Evolutionary conservation across 202 grass and related monocot genomes (phyloP).

Genomic region (Zoysia matrella): DNA sequence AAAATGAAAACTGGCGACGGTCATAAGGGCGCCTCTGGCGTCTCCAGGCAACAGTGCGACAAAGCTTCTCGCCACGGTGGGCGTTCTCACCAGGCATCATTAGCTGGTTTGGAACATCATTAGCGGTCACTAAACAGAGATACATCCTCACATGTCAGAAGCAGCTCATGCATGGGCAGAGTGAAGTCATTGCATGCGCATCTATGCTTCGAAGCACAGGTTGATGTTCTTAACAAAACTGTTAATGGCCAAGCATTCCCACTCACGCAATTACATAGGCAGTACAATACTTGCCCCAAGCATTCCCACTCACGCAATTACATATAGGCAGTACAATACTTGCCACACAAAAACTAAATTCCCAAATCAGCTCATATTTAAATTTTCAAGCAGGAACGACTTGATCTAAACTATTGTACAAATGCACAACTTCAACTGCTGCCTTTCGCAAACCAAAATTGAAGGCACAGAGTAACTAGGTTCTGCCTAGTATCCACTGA

Average conservation of each 20-base stretch:
- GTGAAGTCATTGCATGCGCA: no score
- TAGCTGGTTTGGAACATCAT: no score
- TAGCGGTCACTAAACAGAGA: no score
- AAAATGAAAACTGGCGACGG: no score
- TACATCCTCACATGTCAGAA: no score
- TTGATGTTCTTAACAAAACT: background rate
- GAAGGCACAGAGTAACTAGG: background rate
- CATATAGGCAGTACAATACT: background rate
- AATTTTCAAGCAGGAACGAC: background rate
- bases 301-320: no score
- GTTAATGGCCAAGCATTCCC: background rate
- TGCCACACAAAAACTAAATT: background rate
- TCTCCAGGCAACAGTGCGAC: no score
- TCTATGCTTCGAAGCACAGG: background rate
- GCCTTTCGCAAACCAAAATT: conserved; percentile 6
- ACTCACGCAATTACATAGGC: background rate
- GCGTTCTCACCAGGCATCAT: no score
- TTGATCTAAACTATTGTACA: background rate
- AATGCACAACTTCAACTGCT: background rate
- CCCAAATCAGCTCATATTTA: background rate
- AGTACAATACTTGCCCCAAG: no score
- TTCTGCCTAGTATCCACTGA: conserved; percentile 70
- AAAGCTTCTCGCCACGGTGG: no score
- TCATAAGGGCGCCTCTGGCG: no score
- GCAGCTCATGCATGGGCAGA: no score